These are phyloP conservation scores for Stygiomarasmius scandens DNA, from an alignment of 1,284 basidiomycete genomes.

Conservation along the genomic window DNA sequence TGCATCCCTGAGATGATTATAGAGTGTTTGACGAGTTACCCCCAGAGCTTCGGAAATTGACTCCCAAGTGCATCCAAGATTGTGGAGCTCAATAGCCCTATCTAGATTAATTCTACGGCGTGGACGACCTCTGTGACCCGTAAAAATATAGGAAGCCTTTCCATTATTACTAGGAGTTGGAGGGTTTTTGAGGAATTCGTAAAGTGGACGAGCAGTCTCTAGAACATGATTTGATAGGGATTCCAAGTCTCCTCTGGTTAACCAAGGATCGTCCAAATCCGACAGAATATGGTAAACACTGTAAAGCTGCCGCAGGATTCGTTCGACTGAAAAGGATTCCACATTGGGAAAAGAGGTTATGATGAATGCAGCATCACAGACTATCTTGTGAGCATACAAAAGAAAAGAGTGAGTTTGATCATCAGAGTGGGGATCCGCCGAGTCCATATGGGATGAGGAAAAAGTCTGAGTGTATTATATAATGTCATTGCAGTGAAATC, in stretches of 20 bases:
- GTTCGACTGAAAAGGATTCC: slow-evolving; percentile 10
- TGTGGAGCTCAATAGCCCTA: slow-evolving; percentile 9
- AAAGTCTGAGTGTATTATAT: too few species aligned
- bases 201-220: background rate
- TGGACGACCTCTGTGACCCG: slow-evolving; percentile 10
- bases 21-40: slow-evolving; percentile 10
- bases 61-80: slow-evolving; percentile 13
- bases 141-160: background rate
- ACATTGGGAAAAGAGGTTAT: slow-evolving; percentile 15
- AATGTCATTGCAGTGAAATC: too few species aligned
- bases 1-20: slow-evolving; percentile 6
- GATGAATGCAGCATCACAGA: slow-evolving; percentile 10
- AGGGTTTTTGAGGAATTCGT: background rate
- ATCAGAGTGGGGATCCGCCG: too few species aligned
- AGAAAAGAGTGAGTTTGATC: slow-evolving; percentile 4
- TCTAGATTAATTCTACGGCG: slow-evolving; percentile 9
- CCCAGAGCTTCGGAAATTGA: slow-evolving; percentile 14
- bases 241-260: background rate
- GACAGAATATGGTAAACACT: slow-evolving; percentile 6
- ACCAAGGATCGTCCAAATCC: background rate
- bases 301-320: slow-evolving; percentile 5
- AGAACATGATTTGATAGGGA: background rate
- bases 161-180: slow-evolving; percentile 2
- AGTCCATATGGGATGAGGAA: too few species aligned
- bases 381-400: slow-evolving; percentile 9